A percentile compares a stretch with the other conserved stretches of the same genome.
Evolutionary conservation across 2,329 filamentous ascomycete genomes (phyloP).

Genomic region (Plectosphaerella plurivora): DNA sequence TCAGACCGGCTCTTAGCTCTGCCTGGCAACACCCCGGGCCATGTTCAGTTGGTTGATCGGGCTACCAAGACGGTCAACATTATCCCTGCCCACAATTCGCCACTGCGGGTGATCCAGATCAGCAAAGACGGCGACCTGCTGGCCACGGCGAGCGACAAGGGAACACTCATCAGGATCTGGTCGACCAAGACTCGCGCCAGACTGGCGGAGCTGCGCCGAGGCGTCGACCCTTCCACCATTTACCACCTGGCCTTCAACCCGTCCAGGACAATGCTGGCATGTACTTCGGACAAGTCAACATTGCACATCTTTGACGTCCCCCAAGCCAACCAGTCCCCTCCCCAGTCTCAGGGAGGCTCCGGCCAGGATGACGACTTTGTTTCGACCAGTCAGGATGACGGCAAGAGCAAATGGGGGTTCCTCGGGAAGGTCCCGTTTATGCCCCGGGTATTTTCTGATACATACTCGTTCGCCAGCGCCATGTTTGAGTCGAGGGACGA

Average conservation of each 20-base stretch:
- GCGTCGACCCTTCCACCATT: slow-evolving; percentile 82
- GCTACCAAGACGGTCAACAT: slow-evolving; percentile 81
- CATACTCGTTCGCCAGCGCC: slow-evolving; percentile 77
- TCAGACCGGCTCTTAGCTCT: slow-evolving; percentile 72
- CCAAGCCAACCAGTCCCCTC: slow-evolving; percentile 38
- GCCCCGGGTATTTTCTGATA: slow-evolving; percentile 82
- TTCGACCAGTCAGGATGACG: slow-evolving; percentile 34
- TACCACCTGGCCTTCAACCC: slow-evolving; percentile 88
- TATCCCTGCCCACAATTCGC: slow-evolving; percentile 81
- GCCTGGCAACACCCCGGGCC: slow-evolving; percentile 80
- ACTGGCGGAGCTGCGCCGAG: slow-evolving; percentile 79
- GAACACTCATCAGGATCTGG: slow-evolving; percentile 85
- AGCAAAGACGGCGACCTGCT: slow-evolving; percentile 76
- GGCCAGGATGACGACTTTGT: no score
- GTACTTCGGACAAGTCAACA: slow-evolving; percentile 94
- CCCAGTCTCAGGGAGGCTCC: slow-evolving; percentile 19
- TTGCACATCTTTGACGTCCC: slow-evolving; percentile 90
- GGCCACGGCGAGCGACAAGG: slow-evolving; percentile 86
- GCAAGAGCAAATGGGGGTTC: slow-evolving; percentile 77
- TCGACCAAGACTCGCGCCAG: slow-evolving; percentile 75
- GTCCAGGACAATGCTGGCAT: slow-evolving; percentile 73
- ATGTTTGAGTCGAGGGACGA: slow-evolving; percentile 85
- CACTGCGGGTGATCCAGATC: slow-evolving; percentile 73
- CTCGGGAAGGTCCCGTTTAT: slow-evolving; percentile 79
- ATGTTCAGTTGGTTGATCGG: slow-evolving; percentile 83